These are phyloP conservation scores for Dissophora globulifera DNA, from an alignment of 192 early-diverging fungal genomes.

Conservation along the genomic window DNA sequence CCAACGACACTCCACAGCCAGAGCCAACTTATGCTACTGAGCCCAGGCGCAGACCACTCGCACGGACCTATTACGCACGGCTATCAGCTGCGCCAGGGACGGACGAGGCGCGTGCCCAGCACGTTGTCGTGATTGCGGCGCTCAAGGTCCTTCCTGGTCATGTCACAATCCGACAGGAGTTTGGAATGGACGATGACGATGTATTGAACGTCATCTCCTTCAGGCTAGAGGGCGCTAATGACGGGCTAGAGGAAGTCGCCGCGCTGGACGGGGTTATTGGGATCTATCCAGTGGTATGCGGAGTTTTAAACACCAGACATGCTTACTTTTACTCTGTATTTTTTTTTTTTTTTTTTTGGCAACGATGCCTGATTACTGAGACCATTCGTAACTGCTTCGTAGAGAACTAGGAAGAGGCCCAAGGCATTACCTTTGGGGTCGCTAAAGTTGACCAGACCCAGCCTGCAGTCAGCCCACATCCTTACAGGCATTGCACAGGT, in stretches of 20 bases:
- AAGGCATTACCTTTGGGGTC: slow-evolving; percentile 31
- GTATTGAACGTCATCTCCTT: slow-evolving; percentile 62
- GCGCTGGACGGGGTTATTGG: slow-evolving; percentile 47
- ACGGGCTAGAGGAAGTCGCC: slow-evolving; percentile 36
- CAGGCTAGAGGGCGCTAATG: slow-evolving; percentile 29
- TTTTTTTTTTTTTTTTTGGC: slow-evolving; percentile 12
- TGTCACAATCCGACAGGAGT: slow-evolving; percentile 34
- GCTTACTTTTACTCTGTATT: neutral
- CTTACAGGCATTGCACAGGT: slow-evolving; percentile 14
- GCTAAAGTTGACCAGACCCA: slow-evolving; percentile 16
- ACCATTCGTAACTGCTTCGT: slow-evolving; percentile 7
- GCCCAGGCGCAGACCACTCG: neutral
- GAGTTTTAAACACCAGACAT: neutral
- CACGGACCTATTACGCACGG: slow-evolving; percentile 25
- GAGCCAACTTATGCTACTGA: neutral
- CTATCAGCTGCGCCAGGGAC: slow-evolving; percentile 29
- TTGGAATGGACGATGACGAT: slow-evolving; percentile 56
- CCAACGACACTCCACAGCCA: neutral
- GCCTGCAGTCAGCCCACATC: slow-evolving; percentile 40
- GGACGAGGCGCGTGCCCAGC: slow-evolving; percentile 19
- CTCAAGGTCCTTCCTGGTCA: slow-evolving; percentile 13
- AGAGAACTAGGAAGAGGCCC: slow-evolving; percentile 42
- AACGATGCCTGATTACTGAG: too few relatives aligned
- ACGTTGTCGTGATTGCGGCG: slow-evolving; percentile 5
- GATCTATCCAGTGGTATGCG: slow-evolving; percentile 60